Evolutionary conservation across 2,329 filamentous ascomycete genomes (phyloP).

Genomic region (Orbilia ellipsospora): DNA sequence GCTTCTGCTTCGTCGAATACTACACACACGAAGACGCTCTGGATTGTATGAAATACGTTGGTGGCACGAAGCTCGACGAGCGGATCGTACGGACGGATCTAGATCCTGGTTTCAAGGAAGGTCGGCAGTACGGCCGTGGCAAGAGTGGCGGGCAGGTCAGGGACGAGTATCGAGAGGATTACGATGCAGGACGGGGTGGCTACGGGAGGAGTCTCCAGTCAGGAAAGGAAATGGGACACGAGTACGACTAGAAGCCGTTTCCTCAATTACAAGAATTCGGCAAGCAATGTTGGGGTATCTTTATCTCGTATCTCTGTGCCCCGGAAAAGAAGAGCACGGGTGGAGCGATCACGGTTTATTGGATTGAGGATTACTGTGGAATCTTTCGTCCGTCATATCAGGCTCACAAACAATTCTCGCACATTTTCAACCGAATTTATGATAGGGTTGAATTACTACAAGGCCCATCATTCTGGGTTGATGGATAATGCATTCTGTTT

Average conservation of each 20-base stretch:
- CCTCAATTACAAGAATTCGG: background rate
- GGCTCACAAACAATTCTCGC: background rate
- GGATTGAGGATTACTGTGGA: background rate
- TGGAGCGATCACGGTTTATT: background rate
- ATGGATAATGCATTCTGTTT: constrained; percentile 26
- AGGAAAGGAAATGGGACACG: constrained; percentile 43
- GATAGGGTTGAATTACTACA: constrained; percentile 24
- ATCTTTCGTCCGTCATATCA: background rate
- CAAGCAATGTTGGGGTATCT: no score
- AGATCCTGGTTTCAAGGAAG: constrained; percentile 95
- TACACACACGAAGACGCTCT: constrained; percentile 97
- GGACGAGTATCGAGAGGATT: constrained; percentile 97
- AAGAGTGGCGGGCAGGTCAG: constrained; percentile 90
- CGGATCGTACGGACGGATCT: constrained; percentile 94
- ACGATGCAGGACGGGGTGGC: constrained; percentile 91
- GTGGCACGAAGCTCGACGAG: constrained; percentile 97
- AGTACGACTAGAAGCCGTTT: constrained; percentile 36
- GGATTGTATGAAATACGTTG: constrained; percentile 98
- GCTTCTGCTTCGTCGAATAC: constrained; percentile 99
- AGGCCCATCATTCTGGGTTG: constrained; percentile 34
- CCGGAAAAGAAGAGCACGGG: no score
- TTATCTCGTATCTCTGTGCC: background rate
- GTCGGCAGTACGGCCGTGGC: constrained; percentile 84
- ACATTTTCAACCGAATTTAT: constrained; percentile 16
- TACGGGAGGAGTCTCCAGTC: constrained; percentile 68